Evolutionary conservation across 2,329 filamentous ascomycete species (phyloP).

Genomic region (Paraconiothyrium brasiliense): DNA sequence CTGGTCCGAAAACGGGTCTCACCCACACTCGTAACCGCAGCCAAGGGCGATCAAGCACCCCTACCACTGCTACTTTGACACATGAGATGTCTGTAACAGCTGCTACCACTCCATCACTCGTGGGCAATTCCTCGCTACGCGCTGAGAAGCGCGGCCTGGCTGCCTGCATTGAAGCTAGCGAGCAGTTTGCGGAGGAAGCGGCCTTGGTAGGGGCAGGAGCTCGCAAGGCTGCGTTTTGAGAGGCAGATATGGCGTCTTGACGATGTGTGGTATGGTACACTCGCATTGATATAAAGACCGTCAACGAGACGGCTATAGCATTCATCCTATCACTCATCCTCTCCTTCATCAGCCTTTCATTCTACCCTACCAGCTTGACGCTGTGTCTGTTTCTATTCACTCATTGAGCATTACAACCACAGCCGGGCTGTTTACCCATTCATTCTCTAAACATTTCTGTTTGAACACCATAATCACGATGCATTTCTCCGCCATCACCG

Average conservation of each 20-base stretch:
- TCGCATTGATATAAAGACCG: conserved; percentile 17
- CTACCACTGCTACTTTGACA: conserved; percentile 5
- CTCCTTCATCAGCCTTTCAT: conserved; percentile 23
- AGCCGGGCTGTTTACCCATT: conserved; percentile 38
- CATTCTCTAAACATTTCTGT: conserved; percentile 6
- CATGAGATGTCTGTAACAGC: conserved; percentile 17
- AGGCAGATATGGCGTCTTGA: not conserved
- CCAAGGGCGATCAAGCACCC: conserved; percentile 14
- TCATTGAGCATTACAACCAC: conserved; percentile 26
- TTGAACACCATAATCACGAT: conserved; percentile 27
- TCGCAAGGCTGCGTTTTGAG: conserved; percentile 3
- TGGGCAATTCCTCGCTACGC: conserved; percentile 11
- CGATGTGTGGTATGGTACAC: not conserved
- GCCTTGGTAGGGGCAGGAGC: conserved; percentile 11
- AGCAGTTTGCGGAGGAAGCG: not conserved
- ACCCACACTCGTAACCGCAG: conserved; percentile 11
- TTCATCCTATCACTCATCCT: conserved; percentile 13
- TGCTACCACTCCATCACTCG: conserved; percentile 5
- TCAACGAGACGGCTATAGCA: not conserved
- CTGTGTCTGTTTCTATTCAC: conserved; percentile 30
- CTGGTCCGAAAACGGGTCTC: conserved; percentile 7
- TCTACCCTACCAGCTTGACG: conserved; percentile 39
- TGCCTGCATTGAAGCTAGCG: conserved; percentile 2
- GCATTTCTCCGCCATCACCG: conserved; percentile 39
- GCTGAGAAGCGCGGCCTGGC: not conserved